Conservation (phyloP, 169 alveolate species). For the Toxoplasma gondii region DNA sequence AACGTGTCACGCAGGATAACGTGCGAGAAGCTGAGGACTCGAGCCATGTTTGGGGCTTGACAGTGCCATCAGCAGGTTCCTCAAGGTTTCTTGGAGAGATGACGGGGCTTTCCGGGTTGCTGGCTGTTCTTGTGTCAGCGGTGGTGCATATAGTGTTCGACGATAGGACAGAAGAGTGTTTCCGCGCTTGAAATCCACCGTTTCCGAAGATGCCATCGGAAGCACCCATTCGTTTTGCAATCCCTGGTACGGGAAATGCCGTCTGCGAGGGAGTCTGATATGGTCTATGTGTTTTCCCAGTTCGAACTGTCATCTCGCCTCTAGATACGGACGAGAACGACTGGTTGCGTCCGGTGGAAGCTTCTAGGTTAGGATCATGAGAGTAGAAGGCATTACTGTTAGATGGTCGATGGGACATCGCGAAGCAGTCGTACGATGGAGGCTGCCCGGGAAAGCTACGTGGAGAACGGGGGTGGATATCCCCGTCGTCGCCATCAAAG, state of each 20-base stretch:
- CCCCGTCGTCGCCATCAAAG: constrained; percentile 17
- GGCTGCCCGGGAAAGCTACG: constrained; percentile 28
- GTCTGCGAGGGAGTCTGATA: too few species aligned
- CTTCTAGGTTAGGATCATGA: background rate
- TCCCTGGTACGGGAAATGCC: too few species aligned
- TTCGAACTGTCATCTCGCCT: too few species aligned
- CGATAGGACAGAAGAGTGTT: background rate
- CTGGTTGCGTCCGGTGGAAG: too few species aligned
- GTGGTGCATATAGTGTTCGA: too few species aligned
- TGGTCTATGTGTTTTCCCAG: too few species aligned
- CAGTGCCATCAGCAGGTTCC: constrained; percentile 30
- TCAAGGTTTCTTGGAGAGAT: background rate
- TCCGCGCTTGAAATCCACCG: background rate
- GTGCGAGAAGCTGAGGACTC: background rate
- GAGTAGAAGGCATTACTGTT: background rate
- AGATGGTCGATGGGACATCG: background rate
- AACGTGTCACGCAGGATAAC: background rate
- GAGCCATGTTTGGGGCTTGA: constrained; percentile 24
- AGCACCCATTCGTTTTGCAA: too few species aligned
- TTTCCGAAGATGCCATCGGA: too few species aligned
- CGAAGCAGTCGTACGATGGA: background rate
- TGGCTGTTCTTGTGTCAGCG: background rate
- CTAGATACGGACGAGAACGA: too few species aligned
- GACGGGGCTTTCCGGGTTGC: background rate
- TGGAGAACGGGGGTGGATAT: constrained; percentile 15